A percentile compares a stretch with the other conserved stretches of the same genome.
Conservation (phyloP, 2,329 filamentous ascomycete species). For the Sclerotinia trifoliorum region DNA sequence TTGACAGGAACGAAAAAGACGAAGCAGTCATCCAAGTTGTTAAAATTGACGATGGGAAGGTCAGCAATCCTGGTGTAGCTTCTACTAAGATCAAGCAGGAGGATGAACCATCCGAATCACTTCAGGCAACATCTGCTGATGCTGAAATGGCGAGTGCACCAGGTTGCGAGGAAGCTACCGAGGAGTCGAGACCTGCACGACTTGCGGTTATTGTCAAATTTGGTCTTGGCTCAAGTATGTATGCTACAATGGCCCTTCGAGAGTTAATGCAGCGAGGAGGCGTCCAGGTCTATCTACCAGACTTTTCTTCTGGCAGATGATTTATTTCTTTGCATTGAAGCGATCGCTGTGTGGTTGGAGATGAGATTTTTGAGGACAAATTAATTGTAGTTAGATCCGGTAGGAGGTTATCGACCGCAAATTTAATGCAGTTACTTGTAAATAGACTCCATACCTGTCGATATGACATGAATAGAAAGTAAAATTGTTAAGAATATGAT, state of each 20-base stretch:
- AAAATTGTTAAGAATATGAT: background rate
- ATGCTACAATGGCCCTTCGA: slow-evolving; percentile 79
- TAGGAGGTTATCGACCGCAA: background rate
- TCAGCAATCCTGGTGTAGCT: background rate
- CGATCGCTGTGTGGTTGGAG: background rate
- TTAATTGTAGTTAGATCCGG: background rate
- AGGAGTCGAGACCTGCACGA: slow-evolving; percentile 43
- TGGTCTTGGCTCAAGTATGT: slow-evolving; percentile 75
- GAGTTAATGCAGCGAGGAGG: slow-evolving; percentile 73
- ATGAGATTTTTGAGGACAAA: slow-evolving; percentile 11
- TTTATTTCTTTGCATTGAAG: slow-evolving; percentile 9
- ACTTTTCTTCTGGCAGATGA: slow-evolving; percentile 47
- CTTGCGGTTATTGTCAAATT: slow-evolving; percentile 71
- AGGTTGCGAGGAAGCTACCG: background rate
- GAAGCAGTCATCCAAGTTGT: slow-evolving; percentile 6
- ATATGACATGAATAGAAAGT: slow-evolving; percentile 12
- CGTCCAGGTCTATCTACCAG: slow-evolving; percentile 60
- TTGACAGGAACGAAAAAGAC: slow-evolving; percentile 1
- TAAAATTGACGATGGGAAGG: background rate
- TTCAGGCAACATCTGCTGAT: background rate
- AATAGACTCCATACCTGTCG: background rate
- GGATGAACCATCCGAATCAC: background rate
- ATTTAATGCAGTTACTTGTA: background rate
- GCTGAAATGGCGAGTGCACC: background rate
- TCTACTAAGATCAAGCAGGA: background rate